Conservation (phyloP, 2,329 filamentous ascomycete species). For the Berkeleyomyces basicola region DNA sequence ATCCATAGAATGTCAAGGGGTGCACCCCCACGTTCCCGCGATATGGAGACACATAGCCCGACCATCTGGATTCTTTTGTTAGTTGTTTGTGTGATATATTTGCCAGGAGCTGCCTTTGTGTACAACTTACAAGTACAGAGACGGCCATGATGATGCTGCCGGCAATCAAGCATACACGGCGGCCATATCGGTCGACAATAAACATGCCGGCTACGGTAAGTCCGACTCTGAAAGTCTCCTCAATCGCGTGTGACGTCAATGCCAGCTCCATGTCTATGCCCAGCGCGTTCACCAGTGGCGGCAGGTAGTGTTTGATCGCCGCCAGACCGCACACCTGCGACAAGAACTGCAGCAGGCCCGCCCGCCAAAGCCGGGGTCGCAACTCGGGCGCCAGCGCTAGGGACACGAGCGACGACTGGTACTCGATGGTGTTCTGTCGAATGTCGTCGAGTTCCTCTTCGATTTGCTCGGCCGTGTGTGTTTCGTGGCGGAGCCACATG, state of each 20-base stretch:
- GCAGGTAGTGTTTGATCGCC: conserved; percentile 44
- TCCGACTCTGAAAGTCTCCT: conserved; percentile 40
- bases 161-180: conserved; percentile 30
- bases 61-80: conserved; percentile 27
- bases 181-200: conserved; percentile 36
- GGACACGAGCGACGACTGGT: conserved; percentile 22
- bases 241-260: conserved; percentile 37
- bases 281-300: conserved; percentile 33
- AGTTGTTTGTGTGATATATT: background rate
- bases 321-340: conserved; percentile 43
- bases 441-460: conserved; percentile 31
- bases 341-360: conserved; percentile 41
- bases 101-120: conserved; percentile 25
- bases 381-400: conserved; percentile 32
- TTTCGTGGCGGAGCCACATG: conserved; percentile 32
- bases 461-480: conserved; percentile 22
- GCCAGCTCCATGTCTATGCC: conserved; percentile 32
- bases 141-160: conserved; percentile 37
- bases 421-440: conserved; percentile 21
- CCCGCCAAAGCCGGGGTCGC: conserved; percentile 38
- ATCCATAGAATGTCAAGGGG: conserved; percentile 33
- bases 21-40: background rate
- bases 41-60: conserved; percentile 10
- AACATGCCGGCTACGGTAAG: conserved; percentile 40
- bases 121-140: conserved; percentile 30